A percentile compares a stretch with the other conserved stretches of the same genome.
phyloP scores from a whole-genome alignment of 139 green algal species.

The Zygnema cylindricum region DNA sequence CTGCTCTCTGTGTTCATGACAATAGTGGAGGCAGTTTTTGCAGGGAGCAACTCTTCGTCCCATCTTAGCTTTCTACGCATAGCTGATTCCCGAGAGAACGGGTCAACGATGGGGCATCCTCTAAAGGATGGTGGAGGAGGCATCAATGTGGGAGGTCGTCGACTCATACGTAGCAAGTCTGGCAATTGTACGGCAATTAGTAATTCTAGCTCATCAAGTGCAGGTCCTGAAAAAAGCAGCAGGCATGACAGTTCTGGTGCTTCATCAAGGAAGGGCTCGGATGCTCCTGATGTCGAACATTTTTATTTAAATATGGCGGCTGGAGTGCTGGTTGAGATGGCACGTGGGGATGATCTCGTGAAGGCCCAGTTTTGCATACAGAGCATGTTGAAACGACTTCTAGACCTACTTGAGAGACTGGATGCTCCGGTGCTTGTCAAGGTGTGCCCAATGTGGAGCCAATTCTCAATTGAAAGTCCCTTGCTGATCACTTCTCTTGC shows the following conservation, averaged over 20 bases:
- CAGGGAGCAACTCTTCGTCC: neutral
- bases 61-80: neutral
- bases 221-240: neutral
- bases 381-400: slow-evolving; percentile 22
- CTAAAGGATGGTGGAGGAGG: neutral
- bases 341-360: slow-evolving; percentile 73
- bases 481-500: neutral
- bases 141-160: neutral
- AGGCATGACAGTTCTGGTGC: neutral
- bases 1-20: too few species aligned
- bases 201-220: slow-evolving; percentile 5
- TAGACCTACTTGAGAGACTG: slow-evolving; percentile 25
- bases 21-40: too few species aligned
- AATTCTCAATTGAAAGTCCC: neutral
- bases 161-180: neutral
- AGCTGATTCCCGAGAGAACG: neutral
- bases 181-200: neutral
- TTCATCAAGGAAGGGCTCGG: neutral
- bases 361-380: slow-evolving; percentile 71
- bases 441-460: slow-evolving; percentile 24
- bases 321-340: slow-evolving; percentile 77
- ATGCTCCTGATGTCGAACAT: neutral
- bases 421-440: slow-evolving; percentile 28
- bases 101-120: neutral
- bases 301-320: slow-evolving; percentile 62